Evolutionary conservation across 2,329 filamentous ascomycete genomes (phyloP), one percentile per base, ranked within the genome.

Genomic region (Karstenula rhodostoma): DNA sequence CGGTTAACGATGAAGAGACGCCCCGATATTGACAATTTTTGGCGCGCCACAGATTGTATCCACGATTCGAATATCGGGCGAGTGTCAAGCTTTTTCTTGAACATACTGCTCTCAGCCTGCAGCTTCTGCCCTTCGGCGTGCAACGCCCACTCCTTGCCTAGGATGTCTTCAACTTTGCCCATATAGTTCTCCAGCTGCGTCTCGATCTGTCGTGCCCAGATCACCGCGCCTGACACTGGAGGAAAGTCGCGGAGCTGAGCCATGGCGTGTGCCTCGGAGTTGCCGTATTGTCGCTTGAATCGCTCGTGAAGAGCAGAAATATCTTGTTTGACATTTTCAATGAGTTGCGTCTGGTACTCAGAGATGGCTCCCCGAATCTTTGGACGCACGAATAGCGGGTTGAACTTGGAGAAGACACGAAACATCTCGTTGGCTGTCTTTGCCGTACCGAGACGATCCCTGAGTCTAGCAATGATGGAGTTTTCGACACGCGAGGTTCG

Each of bases 371-470:
- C 94, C 67, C 95, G 90, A 80, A 99, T 98, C 84, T 99, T 99
- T n/a, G 95, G 95, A 61, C 95, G 89, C 58, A 99, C 94, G 70
- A 99, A 96, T 32, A 99, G 89, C 1, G 95, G 95, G 76, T 99
- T 99, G 86, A 99, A 99, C 77, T 98, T 98, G 56, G 95, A 98
- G 78, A 99, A 99, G 63, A 99, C 95, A 57, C 96, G 91, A 78
- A 99, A 99, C 95, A 99, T 99, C 80, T 99, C 96, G 75, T 96
- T 98, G 43, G 95, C 95, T 63, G 93, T 97, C 84, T 96, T 97
- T 13, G 95, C 94, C 7, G 93, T 97, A 15, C 94, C 95, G 58
- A 99, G 85, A 60, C 95, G 91, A 79, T 99, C 95, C 72, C 95
- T 87, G 33, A 99, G 84, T 56, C 93, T 87, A 35, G 95, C 93